Evolutionary conservation across 2,329 filamentous ascomycete species (phyloP), one percentile per base, ranked within the genome.

Genomic region (Pseudofabraea citricarpa): DNA sequence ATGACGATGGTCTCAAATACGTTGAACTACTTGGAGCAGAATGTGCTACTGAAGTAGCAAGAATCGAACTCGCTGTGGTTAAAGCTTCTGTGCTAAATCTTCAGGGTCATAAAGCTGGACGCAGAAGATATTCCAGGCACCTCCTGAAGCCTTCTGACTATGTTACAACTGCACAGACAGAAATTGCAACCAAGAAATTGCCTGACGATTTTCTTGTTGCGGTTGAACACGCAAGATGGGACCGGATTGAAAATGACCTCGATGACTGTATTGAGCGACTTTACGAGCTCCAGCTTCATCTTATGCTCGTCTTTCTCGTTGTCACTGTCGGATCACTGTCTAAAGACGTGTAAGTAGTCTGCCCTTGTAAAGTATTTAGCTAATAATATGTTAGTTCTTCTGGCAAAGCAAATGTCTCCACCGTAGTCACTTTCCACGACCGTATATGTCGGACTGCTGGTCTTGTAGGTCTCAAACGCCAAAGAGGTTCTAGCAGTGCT

Each of bases 271-370:
- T 50, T 24, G 38, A 43, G 12, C 37, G 49, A 16, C 41, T 58
- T 13, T 44, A 51, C 31, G 43, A 54, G 9, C 20, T 57, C 16
- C 55, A 56, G 31, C 46, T 53, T 12, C 47, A 52, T 47, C 45
- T 56, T 38, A 44, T 57, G 15, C 41, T 57, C 10, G 45, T 58
- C 5, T 49, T 44, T 23, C 54, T 56, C 22, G 51, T 56, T 24
- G 38, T 56, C 18, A 54, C 46, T 3, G 40, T 56, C 19, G 46
- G 50, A 8, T 37, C 38, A 2, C 21, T 57, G 22, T 51, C 50
- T 2, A 45, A 38, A 41, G 44, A 54, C 31, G 4, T 49, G 52
- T 56, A 40, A 47, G 56, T 48, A 16, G 5, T 8, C 10, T 5
- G 15, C 36, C 13, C 6, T 18, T 27, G 12, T 12, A 4, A 9